Evolutionary conservation across 441 rosid species (phyloP), one percentile per base, ranked within the genome.

Genomic region (Populus trichocarpa): DNA sequence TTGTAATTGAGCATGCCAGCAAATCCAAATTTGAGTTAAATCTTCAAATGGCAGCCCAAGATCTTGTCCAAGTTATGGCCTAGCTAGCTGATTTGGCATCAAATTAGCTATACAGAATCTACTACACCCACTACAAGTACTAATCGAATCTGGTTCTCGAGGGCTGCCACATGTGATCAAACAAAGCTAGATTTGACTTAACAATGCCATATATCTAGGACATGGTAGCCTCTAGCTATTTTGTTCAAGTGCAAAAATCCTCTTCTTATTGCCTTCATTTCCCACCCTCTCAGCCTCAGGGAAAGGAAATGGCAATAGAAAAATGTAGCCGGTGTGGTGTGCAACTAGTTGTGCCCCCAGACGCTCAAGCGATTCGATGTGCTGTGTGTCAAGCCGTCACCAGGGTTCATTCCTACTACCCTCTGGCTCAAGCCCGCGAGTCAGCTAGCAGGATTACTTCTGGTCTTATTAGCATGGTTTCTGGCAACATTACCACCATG

Each of bases 261-360:
- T 30, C 32, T 30, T 30, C 32, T 30, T 30, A 30, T 0, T 30
- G 32, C 32, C 32, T 30, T 30, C 32, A 30, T 30, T 30, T 30
- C 3, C 32, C 32, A 30, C 32, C 32, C 32, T 33, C 35, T 33
- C 35, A 6, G 3, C 35, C 7, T 33, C 35, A 72, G 28, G 20
- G 40, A 26, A 66, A 64, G 2, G 40, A 12, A 74, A 88, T 88
- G 92, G 83, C 86, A 63, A 77, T 73, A 67, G 87, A 83, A 67
- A 80, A 79, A 40, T 94, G 98, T 84, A 75, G 84, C 35, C 74
- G 85, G 66, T 94, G 98, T 67, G 83, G 88, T 12, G 75, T 77
- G 81, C 78, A 82, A 68, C 88, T 91, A 75, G 57, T 78, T 67
- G 83, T 87, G 72, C 92, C 90, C 13, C 75, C 78, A 0, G 89